Conservation (phyloP, 73 alveolate species). For the Stentor coeruleus region DNA sequence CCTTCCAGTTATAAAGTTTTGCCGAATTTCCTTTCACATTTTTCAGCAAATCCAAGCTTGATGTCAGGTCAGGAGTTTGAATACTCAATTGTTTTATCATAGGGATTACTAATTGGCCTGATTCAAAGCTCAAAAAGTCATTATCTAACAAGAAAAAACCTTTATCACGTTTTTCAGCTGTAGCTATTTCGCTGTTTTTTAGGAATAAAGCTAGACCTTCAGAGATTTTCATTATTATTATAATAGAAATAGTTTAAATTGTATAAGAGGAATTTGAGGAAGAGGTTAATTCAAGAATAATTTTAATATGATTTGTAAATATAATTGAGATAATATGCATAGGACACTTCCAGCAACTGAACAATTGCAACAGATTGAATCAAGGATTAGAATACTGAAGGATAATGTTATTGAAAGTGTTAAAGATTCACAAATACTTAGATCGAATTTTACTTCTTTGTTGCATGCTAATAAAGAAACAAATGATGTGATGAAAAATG, state of each 20-base stretch:
- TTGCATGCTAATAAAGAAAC: neutral
- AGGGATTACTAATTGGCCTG: neutral
- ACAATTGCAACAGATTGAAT: neutral
- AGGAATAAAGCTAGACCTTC: neutral
- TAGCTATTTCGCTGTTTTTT: neutral
- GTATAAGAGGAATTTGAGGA: no score
- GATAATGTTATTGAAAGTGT: neutral
- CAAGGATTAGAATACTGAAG: neutral
- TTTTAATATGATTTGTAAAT: no score
- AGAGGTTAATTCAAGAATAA: no score
- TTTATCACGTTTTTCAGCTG: neutral
- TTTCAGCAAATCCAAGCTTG: slow-evolving; percentile 23
- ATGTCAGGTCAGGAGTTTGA: neutral
- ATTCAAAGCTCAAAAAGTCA: neutral
- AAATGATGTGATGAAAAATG: neutral
- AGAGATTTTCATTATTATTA: neutral
- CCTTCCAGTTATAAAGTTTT: slow-evolving; percentile 73
- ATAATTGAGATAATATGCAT: neutral
- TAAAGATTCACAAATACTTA: neutral
- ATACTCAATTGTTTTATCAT: neutral
- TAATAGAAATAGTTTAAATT: no score
- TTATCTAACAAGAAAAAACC: neutral
- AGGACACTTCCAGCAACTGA: neutral
- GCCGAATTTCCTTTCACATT: slow-evolving; percentile 45
- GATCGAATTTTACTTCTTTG: neutral